Base-by-base conservation (phyloP, 2,329 filamentous ascomycete genomes). In the Sordariomycetes sp. region DNA sequence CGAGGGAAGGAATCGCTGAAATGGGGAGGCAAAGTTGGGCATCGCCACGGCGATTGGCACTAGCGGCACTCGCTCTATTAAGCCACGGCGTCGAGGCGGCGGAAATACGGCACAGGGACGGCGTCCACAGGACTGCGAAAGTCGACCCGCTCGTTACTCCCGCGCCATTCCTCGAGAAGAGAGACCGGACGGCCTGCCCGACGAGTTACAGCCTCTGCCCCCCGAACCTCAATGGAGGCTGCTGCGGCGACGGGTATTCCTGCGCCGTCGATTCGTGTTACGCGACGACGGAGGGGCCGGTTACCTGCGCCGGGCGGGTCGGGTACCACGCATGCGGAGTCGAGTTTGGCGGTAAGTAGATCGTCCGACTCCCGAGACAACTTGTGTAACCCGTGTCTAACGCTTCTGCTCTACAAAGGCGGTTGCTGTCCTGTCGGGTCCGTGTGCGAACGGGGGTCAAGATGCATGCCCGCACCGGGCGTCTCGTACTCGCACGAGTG, bases 241-340 rank as follows among this genome's bases (percentile, higher is more conserved):
- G 76, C 58, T 79, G 76, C 59, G 76, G 77, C 1, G 64, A 70
- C 4, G 65, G 69, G 45, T 81, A 78, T 62, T 67, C 68, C 3
- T 82, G 79, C 64, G 76, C 67, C 2, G 68, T 67, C 52, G 68
- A 73, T 36, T 75, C 73, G 39, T 80, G 77, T 59, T 72, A 71
- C 62, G 73, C 74, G 13, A 76, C 75, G 4, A 74, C 74, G 0
- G 72, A 67, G 42, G 71, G 69, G 13, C 69, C 74, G 13, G 69
- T 70, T 6, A 70, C 72, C 2, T 72, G 74, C 64, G 55, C 68
- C 61, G 62, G 69, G 58, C 35, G 53, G 3, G 60, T 62, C 3
- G 71, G 72, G 6, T 77, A 71, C 57, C 72, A 71, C 57, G 64
- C 64, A 42, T 79, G 76, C 60, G 70, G 66, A 2, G 48, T 66